Evolutionary conservation across 495 filamentous ascomycete genomes (phyloP), one percentile per base, ranked within the genome.

Genomic region (Lophiotrema nucula): DNA sequence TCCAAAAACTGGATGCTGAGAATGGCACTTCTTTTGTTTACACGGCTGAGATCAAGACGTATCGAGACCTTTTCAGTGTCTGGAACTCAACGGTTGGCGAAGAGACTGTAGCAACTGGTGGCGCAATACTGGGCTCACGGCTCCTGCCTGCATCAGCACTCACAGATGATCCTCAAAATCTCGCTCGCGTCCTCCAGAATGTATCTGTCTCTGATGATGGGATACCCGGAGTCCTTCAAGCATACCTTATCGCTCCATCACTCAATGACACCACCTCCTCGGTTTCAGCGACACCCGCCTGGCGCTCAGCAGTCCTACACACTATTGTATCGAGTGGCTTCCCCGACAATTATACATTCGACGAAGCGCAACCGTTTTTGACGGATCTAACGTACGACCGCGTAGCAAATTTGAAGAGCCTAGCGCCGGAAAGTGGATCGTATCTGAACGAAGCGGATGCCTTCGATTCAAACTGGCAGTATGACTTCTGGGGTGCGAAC

Each of bases 401-500:
- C 16, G 18, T 46, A 21, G 43, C n/a, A 8, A 22, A n/a, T 12
- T 15, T 46, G 16, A 46, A 46, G 18, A 22, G 3, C 18, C 26
- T 61, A 3, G 18, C 52, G 8, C 53, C 52, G 25, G 53, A 43
- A 6, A 25, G 3, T 22, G 57, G 57, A 2, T 41, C 57, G 3
- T 61, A 61, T 23, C 39, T 61, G 3, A 57, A 57, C 41, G 57
- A 61, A 28, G 54, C 35, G 8, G 47, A 50, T 37, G 13, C 31
- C 4, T 50, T 38, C 15, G 47, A 50, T 31, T 26, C 47, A 11
- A 16, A 37, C 25, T 50, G 47, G 47, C 47, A 50, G 21, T 6
- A 27, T n/a, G 22, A n/a, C 2, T 50, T 50, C 18, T 50, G 31
- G 26, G 47, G 47, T 4, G 6, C 13, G 22, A 50, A 50, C 21